A percentile compares a stretch with the other conserved stretches of the same genome.
Conservation (phyloP, 768 basidiomycete species). For the Crucibulum laeve region DNA sequence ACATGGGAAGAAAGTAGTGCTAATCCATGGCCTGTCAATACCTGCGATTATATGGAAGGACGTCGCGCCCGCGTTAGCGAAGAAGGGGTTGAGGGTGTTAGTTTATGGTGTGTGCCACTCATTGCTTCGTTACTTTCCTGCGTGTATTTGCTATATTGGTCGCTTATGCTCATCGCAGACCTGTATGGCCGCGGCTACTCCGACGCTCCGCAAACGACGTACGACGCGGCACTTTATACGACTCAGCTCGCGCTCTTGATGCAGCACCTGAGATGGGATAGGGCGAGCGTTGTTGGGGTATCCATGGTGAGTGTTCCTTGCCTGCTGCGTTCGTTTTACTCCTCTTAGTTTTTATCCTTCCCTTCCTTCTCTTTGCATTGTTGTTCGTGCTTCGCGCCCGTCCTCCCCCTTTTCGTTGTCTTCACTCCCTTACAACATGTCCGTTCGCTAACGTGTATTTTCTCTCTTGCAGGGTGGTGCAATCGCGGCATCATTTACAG, state of each 20-base stretch:
- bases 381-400: background rate
- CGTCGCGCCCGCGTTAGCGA: conserved; percentile 59
- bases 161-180: conserved; percentile 36
- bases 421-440: background rate
- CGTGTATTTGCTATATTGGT: background rate
- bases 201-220: conserved; percentile 68
- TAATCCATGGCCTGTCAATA: conserved; percentile 76
- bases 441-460: conserved; percentile 2
- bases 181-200: conserved; percentile 82
- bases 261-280: conserved; percentile 72
- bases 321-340: background rate
- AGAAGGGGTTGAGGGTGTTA: conserved; percentile 66
- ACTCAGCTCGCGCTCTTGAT: conserved; percentile 81
- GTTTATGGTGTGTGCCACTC: conserved; percentile 55
- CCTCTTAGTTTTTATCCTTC: background rate
- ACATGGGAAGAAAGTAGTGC: conserved; percentile 63
- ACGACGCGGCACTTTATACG: conserved; percentile 61
- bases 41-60: conserved; percentile 78
- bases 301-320: conserved; percentile 59
- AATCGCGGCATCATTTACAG: conserved; percentile 65
- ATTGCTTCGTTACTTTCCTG: background rate
- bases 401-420: background rate
- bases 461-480: conserved; percentile 77
- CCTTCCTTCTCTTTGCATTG: background rate
- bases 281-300: conserved; percentile 60